phyloP scores from a whole-genome alignment of 352 stramenopile genomes.

The Globisporangium lucens region DNA sequence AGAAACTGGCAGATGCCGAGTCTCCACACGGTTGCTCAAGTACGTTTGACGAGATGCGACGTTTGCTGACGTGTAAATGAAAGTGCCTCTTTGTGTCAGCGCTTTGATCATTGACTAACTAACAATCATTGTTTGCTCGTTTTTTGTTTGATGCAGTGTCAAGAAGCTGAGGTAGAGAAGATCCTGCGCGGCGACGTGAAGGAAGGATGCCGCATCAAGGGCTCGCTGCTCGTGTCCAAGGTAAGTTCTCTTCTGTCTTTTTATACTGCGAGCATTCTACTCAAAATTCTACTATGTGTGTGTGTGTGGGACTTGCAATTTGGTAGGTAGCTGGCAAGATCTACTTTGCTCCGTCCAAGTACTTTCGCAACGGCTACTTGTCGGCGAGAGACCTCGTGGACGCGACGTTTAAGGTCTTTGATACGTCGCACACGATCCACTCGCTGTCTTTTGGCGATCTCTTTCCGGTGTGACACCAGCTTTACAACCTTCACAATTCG shows the following conservation, averaged over 20 bases:
- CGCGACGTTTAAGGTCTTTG: slow-evolving; percentile 69
- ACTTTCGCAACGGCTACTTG: slow-evolving; percentile 79
- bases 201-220: slow-evolving; percentile 77
- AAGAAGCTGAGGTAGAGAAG: slow-evolving; percentile 74
- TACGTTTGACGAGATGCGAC: slow-evolving; percentile 7
- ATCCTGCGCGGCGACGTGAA: slow-evolving; percentile 70
- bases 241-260: slow-evolving; percentile 20
- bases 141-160: slow-evolving; percentile 35
- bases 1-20: slow-evolving; percentile 81
- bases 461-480: slow-evolving; percentile 53
- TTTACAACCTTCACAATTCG: neutral
- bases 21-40: slow-evolving; percentile 68
- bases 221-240: slow-evolving; percentile 74
- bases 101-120: neutral
- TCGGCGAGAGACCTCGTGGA: slow-evolving; percentile 57
- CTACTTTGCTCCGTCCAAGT: slow-evolving; percentile 83
- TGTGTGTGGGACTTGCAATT: neutral
- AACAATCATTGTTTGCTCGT: neutral
- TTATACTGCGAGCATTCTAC: neutral
- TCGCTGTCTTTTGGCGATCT: slow-evolving; percentile 69
- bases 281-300: slow-evolving; percentile 5
- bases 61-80: too few species aligned
- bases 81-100: neutral
- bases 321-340: slow-evolving; percentile 67
- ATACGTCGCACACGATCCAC: slow-evolving; percentile 68